A percentile compares a stretch with the other conserved stretches of the same genome.
Conservation (phyloP, 2,329 filamentous ascomycete genomes). For the Penicillium sp. region DNA sequence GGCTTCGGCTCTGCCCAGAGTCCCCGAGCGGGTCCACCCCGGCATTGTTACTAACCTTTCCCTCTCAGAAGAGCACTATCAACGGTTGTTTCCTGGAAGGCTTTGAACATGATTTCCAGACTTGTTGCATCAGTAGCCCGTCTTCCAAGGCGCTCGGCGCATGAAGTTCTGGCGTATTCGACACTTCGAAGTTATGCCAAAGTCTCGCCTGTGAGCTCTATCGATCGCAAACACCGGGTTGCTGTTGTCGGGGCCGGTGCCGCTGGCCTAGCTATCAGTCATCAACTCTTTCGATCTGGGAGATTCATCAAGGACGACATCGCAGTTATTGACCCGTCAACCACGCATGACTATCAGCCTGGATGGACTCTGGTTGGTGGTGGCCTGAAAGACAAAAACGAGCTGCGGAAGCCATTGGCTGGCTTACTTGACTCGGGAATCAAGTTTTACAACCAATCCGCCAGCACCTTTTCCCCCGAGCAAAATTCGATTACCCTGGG, state of each 20-base stretch:
- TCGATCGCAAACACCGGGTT: slow-evolving; percentile 58
- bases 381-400: slow-evolving; percentile 62
- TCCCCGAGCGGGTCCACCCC: no score
- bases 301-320: slow-evolving; percentile 61
- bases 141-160: background rate
- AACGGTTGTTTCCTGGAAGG: no score
- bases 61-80: no score
- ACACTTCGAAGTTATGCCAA: slow-evolving; percentile 26
- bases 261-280: slow-evolving; percentile 64
- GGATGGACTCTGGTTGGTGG: slow-evolving; percentile 69
- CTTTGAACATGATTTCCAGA: no score
- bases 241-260: slow-evolving; percentile 67
- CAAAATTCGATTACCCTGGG: slow-evolving; percentile 57
- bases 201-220: slow-evolving; percentile 32
- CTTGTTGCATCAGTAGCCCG: no score
- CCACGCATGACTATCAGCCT: slow-evolving; percentile 67
- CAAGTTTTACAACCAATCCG: slow-evolving; percentile 57
- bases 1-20: no score
- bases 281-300: slow-evolving; percentile 64
- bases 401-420: slow-evolving; percentile 53
- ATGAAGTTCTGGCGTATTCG: slow-evolving; percentile 8
- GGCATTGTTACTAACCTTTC: no score
- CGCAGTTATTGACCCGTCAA: slow-evolving; percentile 62
- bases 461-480: slow-evolving; percentile 54
- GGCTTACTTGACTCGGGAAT: slow-evolving; percentile 60